Conservation (phyloP, 225 moss, liverwort and hornwort species). For the Marchantia paleacea region DNA sequence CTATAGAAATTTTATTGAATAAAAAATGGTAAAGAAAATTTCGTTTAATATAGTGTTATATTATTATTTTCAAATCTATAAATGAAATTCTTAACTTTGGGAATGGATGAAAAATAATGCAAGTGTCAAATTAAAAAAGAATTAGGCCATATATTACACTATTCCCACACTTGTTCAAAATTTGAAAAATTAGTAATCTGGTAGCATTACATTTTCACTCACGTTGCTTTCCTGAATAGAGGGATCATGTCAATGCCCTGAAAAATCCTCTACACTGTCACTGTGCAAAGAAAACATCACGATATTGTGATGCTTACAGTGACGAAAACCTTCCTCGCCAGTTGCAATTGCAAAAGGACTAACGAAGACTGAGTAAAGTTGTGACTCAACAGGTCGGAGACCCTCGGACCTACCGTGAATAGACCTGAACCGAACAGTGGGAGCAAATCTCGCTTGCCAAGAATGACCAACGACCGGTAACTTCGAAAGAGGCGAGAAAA, state of each 20-base stretch:
- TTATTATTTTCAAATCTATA: too few species aligned
- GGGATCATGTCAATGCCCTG: neutral
- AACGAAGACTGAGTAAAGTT: neutral
- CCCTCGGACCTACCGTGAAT: neutral
- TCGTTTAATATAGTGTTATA: too few species aligned
- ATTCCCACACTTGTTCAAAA: too few species aligned
- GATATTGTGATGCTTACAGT: too few species aligned
- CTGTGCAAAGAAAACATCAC: neutral
- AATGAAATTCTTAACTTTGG: too few species aligned
- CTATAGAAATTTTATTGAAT: too few species aligned
- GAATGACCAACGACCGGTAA: neutral
- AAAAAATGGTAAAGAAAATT: too few species aligned
- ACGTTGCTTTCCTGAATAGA: neutral
- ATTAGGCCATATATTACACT: too few species aligned
- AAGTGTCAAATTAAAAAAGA: too few species aligned
- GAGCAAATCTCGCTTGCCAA: neutral
- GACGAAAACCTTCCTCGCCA: neutral
- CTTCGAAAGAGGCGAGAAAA: neutral
- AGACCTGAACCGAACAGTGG: neutral
- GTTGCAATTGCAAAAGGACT: neutral
- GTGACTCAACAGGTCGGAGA: neutral
- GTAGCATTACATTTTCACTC: neutral
- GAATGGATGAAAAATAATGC: too few species aligned
- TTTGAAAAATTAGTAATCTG: too few species aligned
- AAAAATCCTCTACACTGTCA: neutral